A percentile compares a stretch with the other conserved stretches of the same genome.
Conservation (phyloP, 2,329 filamentous ascomycete species). For the Diaporthe aspalathi region DNA sequence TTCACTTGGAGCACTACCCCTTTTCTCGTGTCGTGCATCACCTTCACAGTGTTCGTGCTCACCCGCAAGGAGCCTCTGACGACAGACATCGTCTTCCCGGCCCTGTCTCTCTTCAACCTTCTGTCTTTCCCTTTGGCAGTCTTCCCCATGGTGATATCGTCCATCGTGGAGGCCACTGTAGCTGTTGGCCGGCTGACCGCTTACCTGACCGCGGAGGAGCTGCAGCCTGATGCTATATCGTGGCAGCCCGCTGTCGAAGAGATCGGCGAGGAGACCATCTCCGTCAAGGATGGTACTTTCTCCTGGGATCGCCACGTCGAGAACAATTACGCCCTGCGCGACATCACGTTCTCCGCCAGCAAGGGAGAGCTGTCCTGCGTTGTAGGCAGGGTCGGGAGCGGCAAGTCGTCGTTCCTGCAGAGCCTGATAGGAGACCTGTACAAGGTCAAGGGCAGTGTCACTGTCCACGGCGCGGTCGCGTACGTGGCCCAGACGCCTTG, state of each 20-base stretch:
- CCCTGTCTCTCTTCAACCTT: slow-evolving; percentile 93
- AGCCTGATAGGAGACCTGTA: slow-evolving; percentile 90
- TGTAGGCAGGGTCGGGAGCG: slow-evolving; percentile 92
- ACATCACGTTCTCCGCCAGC: slow-evolving; percentile 88
- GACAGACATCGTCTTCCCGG: slow-evolving; percentile 96
- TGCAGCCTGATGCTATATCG: slow-evolving; percentile 85
- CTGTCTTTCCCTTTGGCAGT: slow-evolving; percentile 95
- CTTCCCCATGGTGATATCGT: slow-evolving; percentile 96
- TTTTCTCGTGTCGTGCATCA: slow-evolving; percentile 96
- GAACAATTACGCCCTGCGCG: slow-evolving; percentile 73
- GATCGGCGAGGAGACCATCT: slow-evolving; percentile 85
- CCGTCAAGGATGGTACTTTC: slow-evolving; percentile 86
- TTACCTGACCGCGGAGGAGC: slow-evolving; percentile 88
- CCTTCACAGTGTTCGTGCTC: slow-evolving; percentile 93
- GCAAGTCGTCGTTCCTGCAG: slow-evolving; percentile 93
- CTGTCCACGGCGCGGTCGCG: slow-evolving; percentile 83
- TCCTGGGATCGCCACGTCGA: slow-evolving; percentile 91
- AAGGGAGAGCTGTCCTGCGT: slow-evolving; percentile 95
- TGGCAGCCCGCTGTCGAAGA: slow-evolving; percentile 77
- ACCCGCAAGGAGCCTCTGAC: slow-evolving; percentile 84
- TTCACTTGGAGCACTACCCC: slow-evolving; percentile 99
- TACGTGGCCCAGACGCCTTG: slow-evolving; percentile 95
- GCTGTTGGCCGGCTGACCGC: slow-evolving; percentile 86
- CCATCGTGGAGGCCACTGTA: slow-evolving; percentile 95
- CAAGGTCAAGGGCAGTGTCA: slow-evolving; percentile 86